Percentiles rank a stretch among this genome's conserved stretches.
These are phyloP conservation scores for Fraxinus greggii DNA, from an alignment of 305 asterid species.

Conservation along the genomic window DNA sequence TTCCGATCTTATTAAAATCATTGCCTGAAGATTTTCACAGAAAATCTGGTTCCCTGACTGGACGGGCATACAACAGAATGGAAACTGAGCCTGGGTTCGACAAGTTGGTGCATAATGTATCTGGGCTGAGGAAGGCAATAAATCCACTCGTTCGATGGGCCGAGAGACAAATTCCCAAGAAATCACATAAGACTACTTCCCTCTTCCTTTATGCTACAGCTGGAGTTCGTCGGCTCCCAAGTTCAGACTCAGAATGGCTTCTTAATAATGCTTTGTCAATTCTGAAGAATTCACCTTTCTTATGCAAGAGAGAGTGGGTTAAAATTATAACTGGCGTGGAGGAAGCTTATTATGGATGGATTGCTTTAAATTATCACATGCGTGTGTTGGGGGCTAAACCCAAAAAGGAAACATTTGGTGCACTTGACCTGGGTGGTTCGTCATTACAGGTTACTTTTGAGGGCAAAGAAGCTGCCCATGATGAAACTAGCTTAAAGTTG, in stretches of 20 bases:
- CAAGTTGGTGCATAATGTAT: conserved; percentile 72
- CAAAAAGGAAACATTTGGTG: conserved; percentile 51
- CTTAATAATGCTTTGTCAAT: conserved; percentile 52
- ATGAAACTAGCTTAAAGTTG: conserved; percentile 48
- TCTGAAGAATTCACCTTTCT: conserved; percentile 44
- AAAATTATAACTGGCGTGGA: conserved; percentile 51
- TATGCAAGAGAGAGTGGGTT: conserved; percentile 61
- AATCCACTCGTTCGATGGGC: conserved; percentile 61
- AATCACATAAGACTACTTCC: conserved; percentile 47
- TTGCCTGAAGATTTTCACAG: conserved; percentile 71
- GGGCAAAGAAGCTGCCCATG: conserved; percentile 26
- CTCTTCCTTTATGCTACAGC: conserved; percentile 66
- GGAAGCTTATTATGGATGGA: conserved; percentile 70
- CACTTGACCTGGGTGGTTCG: conserved; percentile 68
- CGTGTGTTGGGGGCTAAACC: conserved; percentile 47
- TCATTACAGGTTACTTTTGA: conserved; percentile 65
- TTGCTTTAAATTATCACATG: conserved; percentile 56
- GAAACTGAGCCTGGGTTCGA: conserved; percentile 97
- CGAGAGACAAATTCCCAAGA: conserved; percentile 48
- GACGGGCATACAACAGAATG: conserved; percentile 92
- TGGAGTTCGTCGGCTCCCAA: conserved; percentile 60
- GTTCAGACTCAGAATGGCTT: conserved; percentile 62
- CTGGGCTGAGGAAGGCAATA: conserved; percentile 66
- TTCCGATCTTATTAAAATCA: conserved; percentile 67
- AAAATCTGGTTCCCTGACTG: conserved; percentile 49